A percentile compares a stretch with the other conserved stretches of the same genome.
phyloP scores from a whole-genome alignment of 768 basidiomycete genomes.

The Russula sp. region DNA sequence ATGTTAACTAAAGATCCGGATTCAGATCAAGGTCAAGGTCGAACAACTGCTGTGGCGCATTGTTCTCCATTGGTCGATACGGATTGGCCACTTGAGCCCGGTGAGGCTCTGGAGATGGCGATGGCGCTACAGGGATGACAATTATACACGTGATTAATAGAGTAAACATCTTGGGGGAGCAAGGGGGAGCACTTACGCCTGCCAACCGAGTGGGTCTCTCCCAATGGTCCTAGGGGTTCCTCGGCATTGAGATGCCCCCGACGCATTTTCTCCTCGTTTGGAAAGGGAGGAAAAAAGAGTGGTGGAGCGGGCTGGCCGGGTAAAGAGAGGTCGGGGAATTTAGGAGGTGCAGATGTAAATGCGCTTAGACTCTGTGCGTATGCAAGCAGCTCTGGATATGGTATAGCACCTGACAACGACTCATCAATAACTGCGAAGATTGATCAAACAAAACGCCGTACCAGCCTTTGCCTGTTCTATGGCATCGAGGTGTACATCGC shows the following conservation, averaged over 20 bases:
- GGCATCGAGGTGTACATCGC: constrained; percentile 66
- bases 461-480: constrained; percentile 73
- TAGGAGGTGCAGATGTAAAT: constrained; percentile 86
- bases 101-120: constrained; percentile 55
- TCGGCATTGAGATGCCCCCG: constrained; percentile 76
- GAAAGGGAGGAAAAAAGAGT: constrained; percentile 86
- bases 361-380: constrained; percentile 84
- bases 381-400: constrained; percentile 76
- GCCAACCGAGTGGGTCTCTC: constrained; percentile 80
- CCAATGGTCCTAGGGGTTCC: constrained; percentile 71
- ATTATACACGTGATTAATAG: constrained; percentile 13
- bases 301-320: constrained; percentile 74
- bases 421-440: not conserved
- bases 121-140: constrained; percentile 48
- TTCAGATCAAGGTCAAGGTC: constrained; percentile 84
- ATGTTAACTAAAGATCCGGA: constrained; percentile 57
- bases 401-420: constrained; percentile 57
- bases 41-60: constrained; percentile 60
- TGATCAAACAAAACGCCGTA: constrained; percentile 35
- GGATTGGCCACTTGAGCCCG: constrained; percentile 54
- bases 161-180: constrained; percentile 1
- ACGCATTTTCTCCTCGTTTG: constrained; percentile 90
- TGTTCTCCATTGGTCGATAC: constrained; percentile 67
- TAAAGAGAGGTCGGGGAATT: constrained; percentile 70
- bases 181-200: constrained; percentile 50